Evolutionary conservation across 1,139 yeast species (phyloP).

Genomic region (Williopsis jadinii): DNA sequence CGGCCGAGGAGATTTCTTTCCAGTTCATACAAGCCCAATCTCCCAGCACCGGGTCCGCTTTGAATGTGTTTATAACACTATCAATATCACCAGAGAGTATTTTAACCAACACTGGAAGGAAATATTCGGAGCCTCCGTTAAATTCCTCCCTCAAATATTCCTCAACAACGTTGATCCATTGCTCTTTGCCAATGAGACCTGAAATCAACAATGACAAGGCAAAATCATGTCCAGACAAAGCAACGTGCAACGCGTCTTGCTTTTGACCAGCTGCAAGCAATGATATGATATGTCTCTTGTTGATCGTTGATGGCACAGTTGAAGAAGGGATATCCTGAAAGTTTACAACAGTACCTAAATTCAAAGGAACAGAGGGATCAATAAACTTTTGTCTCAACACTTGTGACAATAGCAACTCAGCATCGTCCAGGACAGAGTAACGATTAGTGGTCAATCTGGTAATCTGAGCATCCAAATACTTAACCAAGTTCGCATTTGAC

Average conservation of each 20-base stretch:
- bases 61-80: conserved; percentile 44
- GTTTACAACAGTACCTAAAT: conserved; percentile 15
- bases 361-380: conserved; percentile 11
- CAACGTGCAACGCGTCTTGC: conserved; percentile 56
- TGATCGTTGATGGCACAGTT: conserved; percentile 9
- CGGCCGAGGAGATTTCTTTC: conserved; percentile 43
- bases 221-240: conserved; percentile 66
- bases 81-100: conserved; percentile 58
- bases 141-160: conserved; percentile 41
- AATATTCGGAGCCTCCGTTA: conserved; percentile 38
- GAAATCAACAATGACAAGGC: conserved; percentile 71
- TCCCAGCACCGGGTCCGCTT: conserved; percentile 32
- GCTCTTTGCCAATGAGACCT: conserved; percentile 53
- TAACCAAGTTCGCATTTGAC: conserved; percentile 10
- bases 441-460: conserved; percentile 4
- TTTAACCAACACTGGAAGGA: conserved; percentile 57
- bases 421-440: conserved; percentile 6
- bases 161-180: conserved; percentile 52
- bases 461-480: conserved; percentile 15
- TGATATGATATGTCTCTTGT: conserved; percentile 18
- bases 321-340: conserved; percentile 5
- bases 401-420: conserved; percentile 17
- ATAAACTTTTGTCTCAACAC: conserved; percentile 18
- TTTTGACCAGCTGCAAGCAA: conserved; percentile 44
- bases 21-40: conserved; percentile 48